Conservation (phyloP, 208 protist species). For the Spongospora subterranea region DNA sequence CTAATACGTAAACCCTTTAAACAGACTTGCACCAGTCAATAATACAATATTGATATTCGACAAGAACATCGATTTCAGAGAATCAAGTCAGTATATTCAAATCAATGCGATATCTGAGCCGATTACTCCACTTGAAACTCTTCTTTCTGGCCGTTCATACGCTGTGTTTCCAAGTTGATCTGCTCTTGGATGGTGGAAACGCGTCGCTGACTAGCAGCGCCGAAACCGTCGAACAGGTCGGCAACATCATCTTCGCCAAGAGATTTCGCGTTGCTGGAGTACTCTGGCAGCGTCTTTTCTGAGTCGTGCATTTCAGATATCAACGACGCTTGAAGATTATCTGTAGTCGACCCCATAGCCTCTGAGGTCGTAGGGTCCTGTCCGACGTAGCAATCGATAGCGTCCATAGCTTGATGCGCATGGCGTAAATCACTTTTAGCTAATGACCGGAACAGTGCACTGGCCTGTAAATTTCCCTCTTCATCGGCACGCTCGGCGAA, state of each 20-base stretch:
- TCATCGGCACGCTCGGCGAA: slow-evolving; percentile 34
- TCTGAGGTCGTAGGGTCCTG: slow-evolving; percentile 31
- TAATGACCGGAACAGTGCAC: slow-evolving; percentile 10
- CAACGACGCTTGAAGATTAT: slow-evolving; percentile 21
- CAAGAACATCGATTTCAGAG: too few species aligned
- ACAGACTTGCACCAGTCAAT: too few species aligned
- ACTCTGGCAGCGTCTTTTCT: slow-evolving; percentile 33
- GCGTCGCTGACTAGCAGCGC: background rate
- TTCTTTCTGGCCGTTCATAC: too few species aligned
- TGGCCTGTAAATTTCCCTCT: background rate
- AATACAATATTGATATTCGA: too few species aligned
- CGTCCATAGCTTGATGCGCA: background rate
- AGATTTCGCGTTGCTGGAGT: background rate
- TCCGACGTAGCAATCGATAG: background rate
- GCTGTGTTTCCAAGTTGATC: too few species aligned
- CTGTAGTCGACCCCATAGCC: background rate
- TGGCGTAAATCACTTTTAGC: background rate
- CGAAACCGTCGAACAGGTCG: background rate
- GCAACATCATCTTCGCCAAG: background rate
- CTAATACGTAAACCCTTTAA: too few species aligned
- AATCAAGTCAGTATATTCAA: too few species aligned
- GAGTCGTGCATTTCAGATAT: slow-evolving; percentile 30
- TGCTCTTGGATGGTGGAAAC: too few species aligned
- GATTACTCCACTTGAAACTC: too few species aligned
- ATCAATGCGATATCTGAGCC: too few species aligned